Conservation (phyloP, 2,329 filamentous ascomycete genomes). For the Trichoderma aggressivum region DNA sequence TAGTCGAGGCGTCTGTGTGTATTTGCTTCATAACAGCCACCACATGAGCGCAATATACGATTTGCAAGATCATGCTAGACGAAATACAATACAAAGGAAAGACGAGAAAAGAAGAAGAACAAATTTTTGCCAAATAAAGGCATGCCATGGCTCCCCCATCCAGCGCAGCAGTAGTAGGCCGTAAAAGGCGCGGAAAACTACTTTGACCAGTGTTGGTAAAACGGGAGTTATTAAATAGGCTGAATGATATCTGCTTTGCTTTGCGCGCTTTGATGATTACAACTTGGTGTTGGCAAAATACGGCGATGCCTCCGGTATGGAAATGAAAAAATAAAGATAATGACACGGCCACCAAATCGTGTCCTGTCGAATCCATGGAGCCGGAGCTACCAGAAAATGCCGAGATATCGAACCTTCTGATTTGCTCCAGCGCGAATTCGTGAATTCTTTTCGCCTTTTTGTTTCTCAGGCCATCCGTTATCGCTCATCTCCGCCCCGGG, state of each 20-base stretch:
- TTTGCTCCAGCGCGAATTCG: neutral
- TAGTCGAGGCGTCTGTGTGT: conserved; percentile 11
- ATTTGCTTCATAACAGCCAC: conserved; percentile 18
- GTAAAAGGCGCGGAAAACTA: neutral
- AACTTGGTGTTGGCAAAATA: conserved; percentile 15
- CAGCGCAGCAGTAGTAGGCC: neutral
- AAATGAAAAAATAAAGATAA: conserved; percentile 4
- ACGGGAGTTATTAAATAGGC: conserved; percentile 13
- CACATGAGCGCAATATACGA: conserved; percentile 18
- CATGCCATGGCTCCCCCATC: conserved; percentile 13
- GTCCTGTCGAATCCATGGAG: neutral
- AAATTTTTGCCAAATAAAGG: conserved; percentile 14
- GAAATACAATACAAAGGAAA: conserved; percentile 18
- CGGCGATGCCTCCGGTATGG: conserved; percentile 1
- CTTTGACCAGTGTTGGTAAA: neutral
- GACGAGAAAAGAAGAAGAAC: conserved; percentile 10
- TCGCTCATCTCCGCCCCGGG: conserved; percentile 58
- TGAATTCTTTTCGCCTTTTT: neutral
- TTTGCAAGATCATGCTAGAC: conserved; percentile 20
- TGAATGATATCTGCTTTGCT: conserved; percentile 17
- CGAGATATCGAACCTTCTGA: neutral
- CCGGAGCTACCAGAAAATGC: neutral
- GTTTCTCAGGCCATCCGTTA: conserved; percentile 5
- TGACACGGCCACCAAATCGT: neutral
- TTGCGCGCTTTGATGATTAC: conserved; percentile 20